Conservation (phyloP, 208 protist genomes). For the Novymonas esmeraldas region DNA sequence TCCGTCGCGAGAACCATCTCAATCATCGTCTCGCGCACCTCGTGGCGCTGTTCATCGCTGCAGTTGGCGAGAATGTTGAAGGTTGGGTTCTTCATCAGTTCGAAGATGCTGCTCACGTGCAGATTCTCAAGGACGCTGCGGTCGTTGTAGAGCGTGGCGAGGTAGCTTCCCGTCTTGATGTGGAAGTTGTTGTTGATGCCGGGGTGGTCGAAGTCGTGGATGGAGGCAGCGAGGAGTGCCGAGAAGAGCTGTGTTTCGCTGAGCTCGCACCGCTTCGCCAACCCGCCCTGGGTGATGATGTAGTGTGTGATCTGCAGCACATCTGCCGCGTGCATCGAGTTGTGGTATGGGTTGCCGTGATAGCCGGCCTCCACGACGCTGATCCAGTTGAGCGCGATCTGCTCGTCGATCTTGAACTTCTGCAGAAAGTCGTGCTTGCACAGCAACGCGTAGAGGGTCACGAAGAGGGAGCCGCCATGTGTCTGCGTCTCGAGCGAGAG, state of each 20-base stretch:
- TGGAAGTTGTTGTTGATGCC: constrained; percentile 95
- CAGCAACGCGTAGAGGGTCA: constrained; percentile 89
- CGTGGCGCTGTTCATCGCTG: constrained; percentile 73
- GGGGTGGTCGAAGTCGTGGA: constrained; percentile 98
- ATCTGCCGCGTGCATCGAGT: constrained; percentile 94
- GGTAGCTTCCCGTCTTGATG: constrained; percentile 81
- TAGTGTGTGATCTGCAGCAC: constrained; percentile 91
- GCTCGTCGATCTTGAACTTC: constrained; percentile 93
- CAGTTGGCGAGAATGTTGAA: constrained; percentile 88
- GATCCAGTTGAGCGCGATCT: constrained; percentile 89
- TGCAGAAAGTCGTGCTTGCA: constrained; percentile 82
- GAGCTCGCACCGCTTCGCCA: constrained; percentile 73
- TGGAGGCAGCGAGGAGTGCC: constrained; percentile 89
- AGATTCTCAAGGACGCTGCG: constrained; percentile 95
- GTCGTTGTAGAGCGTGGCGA: constrained; percentile 95
- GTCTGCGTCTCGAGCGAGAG: constrained; percentile 57
- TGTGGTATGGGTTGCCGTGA: constrained; percentile 93
- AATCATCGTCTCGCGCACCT: constrained; percentile 90
- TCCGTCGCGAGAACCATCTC: constrained; percentile 96
- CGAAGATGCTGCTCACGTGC: constrained; percentile 92
- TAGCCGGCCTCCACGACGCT: constrained; percentile 91
- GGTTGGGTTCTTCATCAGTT: constrained; percentile 85
- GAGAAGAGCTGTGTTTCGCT: constrained; percentile 88
- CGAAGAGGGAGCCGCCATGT: constrained; percentile 80
- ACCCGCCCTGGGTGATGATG: constrained; percentile 76